A percentile compares a stretch with the other conserved stretches of the same genome.
Conservation (phyloP, 805 yeast species). For the Pichia nakasei region DNA sequence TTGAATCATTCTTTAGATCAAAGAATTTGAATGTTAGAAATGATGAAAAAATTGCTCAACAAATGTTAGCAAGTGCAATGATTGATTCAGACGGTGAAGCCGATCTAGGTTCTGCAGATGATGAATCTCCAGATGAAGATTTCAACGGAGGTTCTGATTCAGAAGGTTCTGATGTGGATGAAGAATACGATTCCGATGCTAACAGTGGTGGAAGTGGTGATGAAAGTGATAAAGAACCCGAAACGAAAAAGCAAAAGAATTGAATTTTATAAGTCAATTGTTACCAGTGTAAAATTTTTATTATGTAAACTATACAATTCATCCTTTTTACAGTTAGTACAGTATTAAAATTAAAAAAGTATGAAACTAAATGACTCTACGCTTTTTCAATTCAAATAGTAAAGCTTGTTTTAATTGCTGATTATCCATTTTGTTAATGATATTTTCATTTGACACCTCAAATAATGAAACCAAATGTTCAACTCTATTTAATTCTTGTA, state of each 20-base stretch:
- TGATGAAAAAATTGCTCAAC: constrained; percentile 83
- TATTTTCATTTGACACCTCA: constrained; percentile 2
- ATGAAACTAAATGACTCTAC: constrained; percentile 1
- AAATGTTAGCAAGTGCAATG: constrained; percentile 67
- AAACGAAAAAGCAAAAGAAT: constrained; percentile 13
- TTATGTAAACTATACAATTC: not conserved
- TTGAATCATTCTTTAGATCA: constrained; percentile 68
- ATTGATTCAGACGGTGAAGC: constrained; percentile 47
- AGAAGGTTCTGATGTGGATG: constrained; percentile 54
- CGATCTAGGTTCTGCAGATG: constrained; percentile 73
- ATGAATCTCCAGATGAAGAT: constrained; percentile 79
- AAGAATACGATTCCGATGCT: constrained; percentile 56
- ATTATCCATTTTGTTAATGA: constrained; percentile 7
- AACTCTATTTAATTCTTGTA: constrained; percentile 7
- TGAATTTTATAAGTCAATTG: not conserved
- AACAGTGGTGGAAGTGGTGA: constrained; percentile 21
- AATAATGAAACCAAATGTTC: constrained; percentile 7
- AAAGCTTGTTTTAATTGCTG: constrained; percentile 1
- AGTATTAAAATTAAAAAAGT: not conserved
- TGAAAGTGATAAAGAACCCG: constrained; percentile 17
- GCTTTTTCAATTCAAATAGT: constrained; percentile 4
- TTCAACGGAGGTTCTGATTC: constrained; percentile 41
- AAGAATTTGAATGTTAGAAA: constrained; percentile 77
- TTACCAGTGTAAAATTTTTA: too few species aligned
- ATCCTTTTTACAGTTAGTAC: not conserved